Base-by-base conservation (phyloP, 75 land plant genomes). In the Larix kaempferi region DNA sequence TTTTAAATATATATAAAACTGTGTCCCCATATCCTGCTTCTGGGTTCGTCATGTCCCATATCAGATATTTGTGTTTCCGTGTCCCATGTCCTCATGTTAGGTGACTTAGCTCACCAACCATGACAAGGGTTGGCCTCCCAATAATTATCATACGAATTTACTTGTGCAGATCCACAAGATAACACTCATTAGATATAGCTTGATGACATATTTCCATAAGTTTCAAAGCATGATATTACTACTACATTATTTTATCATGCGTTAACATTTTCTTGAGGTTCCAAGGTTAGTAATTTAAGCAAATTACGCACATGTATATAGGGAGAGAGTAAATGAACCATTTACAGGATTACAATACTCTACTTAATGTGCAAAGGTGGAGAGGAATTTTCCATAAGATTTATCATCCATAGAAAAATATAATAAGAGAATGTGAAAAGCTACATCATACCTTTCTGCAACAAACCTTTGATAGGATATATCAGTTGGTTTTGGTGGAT, bases 401-500 rank as follows among this genome's bases (percentile, higher is more conserved):
- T 15, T 13, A 41, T 39, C 41, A 41, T 41, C 1, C 25, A 69
- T 3, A 4, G 39, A 69, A 69, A 69, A n/a, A 41, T 69, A 44
- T 69, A 69, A 49, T 49, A 39, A 69, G 33, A 69, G 49, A 69
- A 69, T 69, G 35, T 15, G 4, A 27, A 74, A n/a, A 41, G 22
- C 44, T 25, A 19, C 10, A 72, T 26, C 77, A 61, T 79, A 94
- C 99, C 99, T 92, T 82, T 97, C 99, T 60, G 80, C 59, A 26
- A 63, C 76, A 83, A 82, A 97, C 78, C 78, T 83, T n/a, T 77
- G 78, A 78, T 97, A 97, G 56, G 99, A 97, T 37, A 92, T 80
- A 75, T 97, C 99, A 41, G 87, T 89, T 64, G 99, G 99, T 82
- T 87, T 91, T 60, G 92, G 99, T 33, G 99, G 99, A 65, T 87